phyloP scores from a whole-genome alignment of 768 basidiomycete species.

The Tephrocybe sp. region DNA sequence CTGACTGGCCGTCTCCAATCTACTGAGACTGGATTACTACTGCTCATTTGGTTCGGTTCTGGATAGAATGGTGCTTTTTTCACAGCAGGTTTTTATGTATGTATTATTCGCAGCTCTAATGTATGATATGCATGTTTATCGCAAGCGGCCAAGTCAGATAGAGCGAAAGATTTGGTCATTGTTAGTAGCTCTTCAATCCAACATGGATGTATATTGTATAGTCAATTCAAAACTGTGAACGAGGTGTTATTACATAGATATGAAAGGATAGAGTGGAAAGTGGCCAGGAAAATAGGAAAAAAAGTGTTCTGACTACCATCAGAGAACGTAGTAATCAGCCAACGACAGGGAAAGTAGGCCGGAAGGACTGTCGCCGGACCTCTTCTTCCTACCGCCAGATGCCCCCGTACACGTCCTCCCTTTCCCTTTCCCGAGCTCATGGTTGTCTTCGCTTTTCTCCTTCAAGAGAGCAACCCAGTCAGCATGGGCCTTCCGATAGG shows the following conservation, averaged over 20 bases:
- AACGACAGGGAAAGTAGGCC: conserved; percentile 13
- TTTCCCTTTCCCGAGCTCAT: conserved; percentile 1
- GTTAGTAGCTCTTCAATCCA: too few species aligned
- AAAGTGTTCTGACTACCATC: neutral
- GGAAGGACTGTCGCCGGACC: neutral
- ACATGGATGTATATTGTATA: neutral
- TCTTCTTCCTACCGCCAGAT: conserved; percentile 4
- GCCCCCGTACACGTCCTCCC: neutral
- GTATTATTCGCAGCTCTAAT: too few species aligned
- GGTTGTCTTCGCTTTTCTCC: conserved; percentile 16
- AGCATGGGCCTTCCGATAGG: conserved; percentile 30
- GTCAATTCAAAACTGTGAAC: neutral
- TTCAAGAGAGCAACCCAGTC: conserved; percentile 28
- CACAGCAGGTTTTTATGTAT: too few species aligned
- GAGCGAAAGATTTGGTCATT: too few species aligned
- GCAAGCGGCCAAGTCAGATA: too few species aligned
- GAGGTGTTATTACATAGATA: conserved; percentile 3
- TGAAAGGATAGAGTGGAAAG: neutral
- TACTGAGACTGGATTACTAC: conserved; percentile 22
- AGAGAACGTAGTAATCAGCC: conserved; percentile 10
- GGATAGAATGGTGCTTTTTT: too few species aligned
- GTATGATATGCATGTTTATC: too few species aligned
- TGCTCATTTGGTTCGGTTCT: neutral
- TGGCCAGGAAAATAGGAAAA: neutral
- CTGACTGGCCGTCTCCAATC: conserved; percentile 64